Evolutionary conservation across 306 rosid genomes (phyloP).

Genomic region (Vachellia pachyceras): DNA sequence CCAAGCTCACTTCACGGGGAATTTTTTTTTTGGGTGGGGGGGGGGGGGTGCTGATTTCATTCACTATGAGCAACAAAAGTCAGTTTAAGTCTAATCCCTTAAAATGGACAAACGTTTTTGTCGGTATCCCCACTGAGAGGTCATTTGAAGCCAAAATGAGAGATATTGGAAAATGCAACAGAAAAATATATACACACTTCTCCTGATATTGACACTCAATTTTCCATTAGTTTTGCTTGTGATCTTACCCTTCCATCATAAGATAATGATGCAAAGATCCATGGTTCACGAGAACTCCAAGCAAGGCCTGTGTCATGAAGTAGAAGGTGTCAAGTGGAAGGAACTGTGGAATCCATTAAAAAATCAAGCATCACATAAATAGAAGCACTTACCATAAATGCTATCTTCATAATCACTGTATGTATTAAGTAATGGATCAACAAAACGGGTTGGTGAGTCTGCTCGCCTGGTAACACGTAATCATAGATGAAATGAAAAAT

Average conservation of each 20-base stretch:
- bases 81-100: background rate
- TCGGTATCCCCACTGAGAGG: constrained; percentile 4
- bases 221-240: constrained; percentile 22
- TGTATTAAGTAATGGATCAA: constrained; percentile 75
- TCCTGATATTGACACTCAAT: background rate
- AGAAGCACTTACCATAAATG: constrained; percentile 66
- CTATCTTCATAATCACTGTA: constrained; percentile 96
- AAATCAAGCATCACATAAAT: constrained; percentile 1
- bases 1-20: constrained; percentile 9
- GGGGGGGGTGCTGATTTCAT: background rate
- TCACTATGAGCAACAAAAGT: background rate
- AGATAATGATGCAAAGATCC: constrained; percentile 95
- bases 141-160: background rate
- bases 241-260: constrained; percentile 97
- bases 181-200: constrained; percentile 1
- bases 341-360: too few relatives aligned
- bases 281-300: constrained; percentile 94
- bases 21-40: too few relatives aligned
- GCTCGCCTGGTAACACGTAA: constrained; percentile 56
- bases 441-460: constrained; percentile 59
- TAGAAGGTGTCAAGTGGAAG: constrained; percentile 22
- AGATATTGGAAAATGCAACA: background rate
- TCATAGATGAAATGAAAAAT: constrained; percentile 27
- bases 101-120: background rate
- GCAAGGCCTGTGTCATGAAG: constrained; percentile 71